Evolutionary conservation across 768 basidiomycete species (phyloP), one percentile per base, ranked within the genome.

Genomic region (Tricholoma saponaceum): DNA sequence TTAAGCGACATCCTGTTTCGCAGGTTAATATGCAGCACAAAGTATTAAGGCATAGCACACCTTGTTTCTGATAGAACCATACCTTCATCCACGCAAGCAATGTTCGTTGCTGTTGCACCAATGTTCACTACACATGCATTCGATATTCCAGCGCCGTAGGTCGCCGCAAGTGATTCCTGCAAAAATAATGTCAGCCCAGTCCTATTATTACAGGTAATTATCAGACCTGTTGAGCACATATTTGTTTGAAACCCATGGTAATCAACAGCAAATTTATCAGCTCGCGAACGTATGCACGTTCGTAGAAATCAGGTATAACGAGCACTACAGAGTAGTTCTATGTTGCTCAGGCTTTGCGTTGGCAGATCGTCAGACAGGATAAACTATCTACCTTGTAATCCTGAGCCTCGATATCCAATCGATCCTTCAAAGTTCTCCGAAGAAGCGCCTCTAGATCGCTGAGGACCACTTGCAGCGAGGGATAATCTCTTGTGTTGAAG

Each of bases 121-220:
- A 98, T 87, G 69, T 99, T 93, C 33, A 99, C 90, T 4, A 99
- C 92, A 66, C 97, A 98, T 10, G 95, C 97, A 64, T 86, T 90
- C 0, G 92, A 92, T 52, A 98, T 86, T 6, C 96, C 96, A 6
- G 96, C 95, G 20, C 95, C 95, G 68, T 95, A 98, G 0, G 93
- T 93, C 3, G 95, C 94, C 32, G 92, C 90, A 39, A 96, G 77
- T 3, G 93, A 89, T 78, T 97, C 95, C 92, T 97, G 60, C 14
- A n/a, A 58, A 4, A 43, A 43, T 26, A 56, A 10, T 43, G 52
- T 33, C 35, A 32, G 53, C 26, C 22, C 49, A 56, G 12, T 30
- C 39, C 51, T 44, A 44, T 20, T 30, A 23, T 49, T n/a, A 51
- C 44, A 25, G 10, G 16, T 55, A 41, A 39, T 14, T 51, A 23